A percentile compares a stretch with the other conserved stretches of the same genome.
These are phyloP conservation scores for Podochytrium sp. DNA, from an alignment of 192 early-diverging fungal species.

Conservation along the genomic window DNA sequence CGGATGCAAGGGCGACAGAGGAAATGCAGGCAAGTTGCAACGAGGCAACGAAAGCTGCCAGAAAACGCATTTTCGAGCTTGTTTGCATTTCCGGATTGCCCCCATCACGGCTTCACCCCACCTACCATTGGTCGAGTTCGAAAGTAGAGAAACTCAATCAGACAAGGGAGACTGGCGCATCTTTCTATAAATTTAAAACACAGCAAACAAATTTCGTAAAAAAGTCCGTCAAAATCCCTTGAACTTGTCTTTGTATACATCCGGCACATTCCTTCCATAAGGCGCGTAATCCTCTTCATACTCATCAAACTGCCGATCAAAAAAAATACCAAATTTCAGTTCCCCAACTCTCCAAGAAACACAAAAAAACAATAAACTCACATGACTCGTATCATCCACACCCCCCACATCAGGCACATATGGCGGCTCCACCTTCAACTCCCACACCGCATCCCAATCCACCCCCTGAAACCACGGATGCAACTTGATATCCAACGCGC, in stretches of 20 bases:
- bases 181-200: neutral
- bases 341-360: neutral
- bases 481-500: conserved; percentile 86
- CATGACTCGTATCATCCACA: conserved; percentile 75
- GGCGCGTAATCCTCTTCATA: conserved; percentile 91
- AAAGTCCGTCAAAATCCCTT: conserved; percentile 81
- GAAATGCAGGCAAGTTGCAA: no score
- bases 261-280: conserved; percentile 77
- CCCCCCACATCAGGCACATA: conserved; percentile 81
- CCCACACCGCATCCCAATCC: conserved; percentile 82
- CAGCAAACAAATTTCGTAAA: no score
- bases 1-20: no score
- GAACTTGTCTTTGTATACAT: conserved; percentile 76
- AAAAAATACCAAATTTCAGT: neutral
- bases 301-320: conserved; percentile 82
- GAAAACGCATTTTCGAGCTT: no score
- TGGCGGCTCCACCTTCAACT: conserved; percentile 78
- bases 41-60: no score
- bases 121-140: no score
- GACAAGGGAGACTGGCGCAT: no score
- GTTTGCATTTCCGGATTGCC: no score
- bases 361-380: conserved; percentile 12
- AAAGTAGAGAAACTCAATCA: no score
- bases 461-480: conserved; percentile 95
- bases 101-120: no score